A percentile compares a stretch with the other conserved stretches of the same genome.
Evolutionary conservation across 2,329 filamentous ascomycete species (phyloP).

Genomic region (Pseudogymnoascus sp.): DNA sequence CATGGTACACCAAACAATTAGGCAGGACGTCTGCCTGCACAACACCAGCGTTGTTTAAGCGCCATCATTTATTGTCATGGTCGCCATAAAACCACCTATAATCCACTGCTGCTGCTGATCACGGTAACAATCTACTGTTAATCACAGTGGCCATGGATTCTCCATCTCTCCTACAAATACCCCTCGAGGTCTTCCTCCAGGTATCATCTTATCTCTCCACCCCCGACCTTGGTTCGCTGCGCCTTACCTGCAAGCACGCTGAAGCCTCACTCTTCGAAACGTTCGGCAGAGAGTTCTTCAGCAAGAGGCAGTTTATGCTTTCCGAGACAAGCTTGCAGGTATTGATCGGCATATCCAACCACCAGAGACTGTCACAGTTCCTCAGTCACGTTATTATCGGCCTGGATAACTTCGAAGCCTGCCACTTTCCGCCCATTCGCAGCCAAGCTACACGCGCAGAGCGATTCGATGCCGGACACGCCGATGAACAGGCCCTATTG

Average conservation of each 20-base stretch:
- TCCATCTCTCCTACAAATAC: constrained; percentile 12
- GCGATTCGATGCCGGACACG: neutral
- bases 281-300: constrained; percentile 57
- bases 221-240: constrained; percentile 45
- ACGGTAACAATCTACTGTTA: neutral
- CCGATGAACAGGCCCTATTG: constrained; percentile 28
- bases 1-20: neutral
- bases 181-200: constrained; percentile 42
- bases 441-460: neutral
- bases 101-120: neutral
- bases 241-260: constrained; percentile 46
- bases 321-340: constrained; percentile 47
- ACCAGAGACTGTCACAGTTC: constrained; percentile 28
- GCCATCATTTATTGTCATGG: neutral
- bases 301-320: constrained; percentile 58
- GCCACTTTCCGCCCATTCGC: too few relatives aligned
- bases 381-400: constrained; percentile 45
- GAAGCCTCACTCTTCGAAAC: constrained; percentile 46
- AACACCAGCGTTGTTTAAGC: neutral
- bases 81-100: neutral
- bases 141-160: neutral
- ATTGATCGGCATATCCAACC: constrained; percentile 30
- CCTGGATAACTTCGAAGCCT: constrained; percentile 19
- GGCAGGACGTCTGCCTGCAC: neutral
- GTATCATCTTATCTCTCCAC: constrained; percentile 48